Evolutionary conservation across 2,329 filamentous ascomycete genomes (phyloP).

Genomic region (Fusarium bulbicola): DNA sequence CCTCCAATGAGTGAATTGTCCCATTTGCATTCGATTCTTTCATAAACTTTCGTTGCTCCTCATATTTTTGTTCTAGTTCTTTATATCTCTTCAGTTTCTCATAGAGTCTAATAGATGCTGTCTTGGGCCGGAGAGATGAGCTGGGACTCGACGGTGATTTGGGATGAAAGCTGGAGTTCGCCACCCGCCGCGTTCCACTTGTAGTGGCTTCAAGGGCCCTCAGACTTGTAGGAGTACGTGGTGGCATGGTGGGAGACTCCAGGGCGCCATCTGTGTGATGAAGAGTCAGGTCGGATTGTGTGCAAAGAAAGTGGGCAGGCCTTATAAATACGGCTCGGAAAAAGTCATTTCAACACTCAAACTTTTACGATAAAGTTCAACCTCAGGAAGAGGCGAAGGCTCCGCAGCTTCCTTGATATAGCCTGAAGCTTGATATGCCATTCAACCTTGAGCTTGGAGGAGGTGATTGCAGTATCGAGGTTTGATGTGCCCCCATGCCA

Average conservation of each 20-base stretch:
- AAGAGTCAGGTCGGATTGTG: background rate
- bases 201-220: fast-evolving
- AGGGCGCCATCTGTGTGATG: background rate
- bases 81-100: background rate
- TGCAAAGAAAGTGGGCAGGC: fast-evolving
- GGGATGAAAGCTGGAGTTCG: background rate
- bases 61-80: background rate
- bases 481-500: background rate
- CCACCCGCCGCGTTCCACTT: fast-evolving
- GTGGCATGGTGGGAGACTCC: background rate
- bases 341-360: background rate
- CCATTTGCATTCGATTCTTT: fast-evolving
- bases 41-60: background rate
- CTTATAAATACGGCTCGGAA: background rate
- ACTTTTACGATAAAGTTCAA: background rate
- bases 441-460: background rate
- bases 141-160: background rate
- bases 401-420: fast-evolving
- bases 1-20: background rate
- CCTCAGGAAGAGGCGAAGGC: fast-evolving
- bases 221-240: background rate
- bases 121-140: background rate
- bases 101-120: background rate
- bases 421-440: background rate
- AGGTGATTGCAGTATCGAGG: background rate